Conservation (phyloP, 768 basidiomycete species). For the Lentinula raphanica region DNA sequence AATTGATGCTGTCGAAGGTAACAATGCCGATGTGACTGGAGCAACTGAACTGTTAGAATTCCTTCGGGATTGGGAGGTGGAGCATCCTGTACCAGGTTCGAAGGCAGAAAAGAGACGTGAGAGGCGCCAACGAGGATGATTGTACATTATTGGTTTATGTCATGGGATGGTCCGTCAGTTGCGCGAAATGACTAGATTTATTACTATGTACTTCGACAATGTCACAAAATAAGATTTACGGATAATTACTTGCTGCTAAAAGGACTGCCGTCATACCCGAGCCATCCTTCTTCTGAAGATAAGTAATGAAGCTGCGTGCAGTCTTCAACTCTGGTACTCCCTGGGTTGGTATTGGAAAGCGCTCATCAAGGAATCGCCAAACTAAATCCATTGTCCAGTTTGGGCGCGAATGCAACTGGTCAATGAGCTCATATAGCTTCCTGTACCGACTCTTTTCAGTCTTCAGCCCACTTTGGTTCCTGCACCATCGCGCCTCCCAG, state of each 20-base stretch:
- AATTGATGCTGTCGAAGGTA: not conserved
- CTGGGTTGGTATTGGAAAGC: not conserved
- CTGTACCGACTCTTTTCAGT: not conserved
- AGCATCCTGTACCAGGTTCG: slow-evolving; percentile 41
- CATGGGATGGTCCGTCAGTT: too few relatives aligned
- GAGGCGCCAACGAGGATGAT: too few relatives aligned
- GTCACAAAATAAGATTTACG: not conserved
- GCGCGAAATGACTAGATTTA: too few relatives aligned
- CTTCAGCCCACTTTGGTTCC: not conserved
- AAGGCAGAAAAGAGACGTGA: slow-evolving; percentile 45
- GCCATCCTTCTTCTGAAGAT: not conserved
- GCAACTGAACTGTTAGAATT: not conserved
- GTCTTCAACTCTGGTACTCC: not conserved
- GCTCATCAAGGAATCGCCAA: not conserved
- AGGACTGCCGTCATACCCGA: not conserved
- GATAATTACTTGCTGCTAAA: not conserved
- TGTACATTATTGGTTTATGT: too few relatives aligned
- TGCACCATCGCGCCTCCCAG: not conserved
- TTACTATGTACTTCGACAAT: not conserved
- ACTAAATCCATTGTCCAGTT: not conserved
- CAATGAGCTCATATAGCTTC: not conserved
- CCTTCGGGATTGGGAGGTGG: slow-evolving; percentile 45
- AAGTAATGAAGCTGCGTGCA: not conserved
- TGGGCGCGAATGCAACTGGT: not conserved
- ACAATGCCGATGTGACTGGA: not conserved